Conservation (phyloP, 2,329 filamentous ascomycete species). For the Epichloe brachyelytri region DNA sequence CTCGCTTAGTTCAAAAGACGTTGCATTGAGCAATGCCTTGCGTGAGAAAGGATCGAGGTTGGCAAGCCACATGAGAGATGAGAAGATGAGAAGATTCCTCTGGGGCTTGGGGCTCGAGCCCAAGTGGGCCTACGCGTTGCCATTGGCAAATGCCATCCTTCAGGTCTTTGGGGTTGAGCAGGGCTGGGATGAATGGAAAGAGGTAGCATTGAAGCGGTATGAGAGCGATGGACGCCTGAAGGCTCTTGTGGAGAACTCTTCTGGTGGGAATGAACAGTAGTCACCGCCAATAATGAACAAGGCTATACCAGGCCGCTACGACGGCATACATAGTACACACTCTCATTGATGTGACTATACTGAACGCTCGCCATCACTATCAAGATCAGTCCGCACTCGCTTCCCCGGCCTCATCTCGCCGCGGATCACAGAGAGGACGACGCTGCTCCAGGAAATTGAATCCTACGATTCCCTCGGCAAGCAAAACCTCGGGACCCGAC, state of each 20-base stretch:
- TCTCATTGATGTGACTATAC: background rate
- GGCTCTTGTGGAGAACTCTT: too few species aligned
- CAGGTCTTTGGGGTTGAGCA: slow-evolving; percentile 7
- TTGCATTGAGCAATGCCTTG: slow-evolving; percentile 7
- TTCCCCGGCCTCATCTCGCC: background rate
- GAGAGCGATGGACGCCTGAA: too few species aligned
- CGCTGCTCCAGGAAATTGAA: slow-evolving; percentile 25
- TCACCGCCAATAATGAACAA: too few species aligned
- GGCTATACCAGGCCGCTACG: too few species aligned
- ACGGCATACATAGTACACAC: background rate
- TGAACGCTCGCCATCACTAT: background rate
- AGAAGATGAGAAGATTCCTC: slow-evolving; percentile 12
- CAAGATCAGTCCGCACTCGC: background rate
- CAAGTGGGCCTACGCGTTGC: slow-evolving; percentile 9
- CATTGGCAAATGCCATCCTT: slow-evolving; percentile 11
- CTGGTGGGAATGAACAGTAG: too few species aligned
- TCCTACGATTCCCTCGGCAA: slow-evolving; percentile 38
- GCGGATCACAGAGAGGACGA: background rate
- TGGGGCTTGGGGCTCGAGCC: slow-evolving; percentile 11
- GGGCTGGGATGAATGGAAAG: slow-evolving; percentile 6
- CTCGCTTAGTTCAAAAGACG: slow-evolving; percentile 8
- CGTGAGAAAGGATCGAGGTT: slow-evolving; percentile 2
- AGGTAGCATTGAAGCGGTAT: background rate
- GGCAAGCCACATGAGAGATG: slow-evolving; percentile 4
- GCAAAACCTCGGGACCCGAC: slow-evolving; percentile 16